Evolutionary conservation across 2,329 filamentous ascomycete species (phyloP), one percentile per base, ranked within the genome.

Genomic region (Dactylonectria macrodidyma): DNA sequence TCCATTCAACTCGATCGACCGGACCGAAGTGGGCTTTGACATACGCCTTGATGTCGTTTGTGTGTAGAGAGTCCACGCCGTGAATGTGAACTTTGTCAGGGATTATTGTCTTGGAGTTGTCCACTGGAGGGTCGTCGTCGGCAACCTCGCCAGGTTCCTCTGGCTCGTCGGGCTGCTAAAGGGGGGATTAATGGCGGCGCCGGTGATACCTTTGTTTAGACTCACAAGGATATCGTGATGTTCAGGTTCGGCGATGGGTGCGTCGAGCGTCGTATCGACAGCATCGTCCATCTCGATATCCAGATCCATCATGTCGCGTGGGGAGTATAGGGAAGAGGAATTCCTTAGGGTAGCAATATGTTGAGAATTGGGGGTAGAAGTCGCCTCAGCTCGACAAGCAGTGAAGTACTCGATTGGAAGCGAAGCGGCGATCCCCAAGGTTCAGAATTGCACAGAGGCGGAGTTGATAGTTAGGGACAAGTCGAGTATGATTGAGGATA

Each of bases 61-160:
- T 95, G 36, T 92, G 93, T 78, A 98, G 85, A 50, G 92, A 90
- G 77, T 97, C 92, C 3, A 98, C 87, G 22, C 95, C 95, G 67
- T 91, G 90, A 59, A 99, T 84, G 80, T 98, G 92, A n/a, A 98
- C 82, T 78, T 96, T 96, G 76, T 85, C 80, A 3, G 80, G 79
- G 8, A 81, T 69, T 11, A 81, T 65, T 2, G 65, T 76, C 52
- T 74, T 76, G 36, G 74, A 72, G 16, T 78, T 76, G 62, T 73
- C 67, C 51, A 70, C 69, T 8, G 70, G 54, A 33, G 73, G 74
- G 50, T 79, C 80, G 60, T 82, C 80, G 5, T 81, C 81, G 38
- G 77, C 77, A 30, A 82, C 76, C 70, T 83, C 81, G 52, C 81
- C 81, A 19, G 79, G 79, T 62, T 83, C 81, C 66, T 82, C 78